Evolutionary conservation across 345 rosid species (phyloP), one percentile per base, ranked within the genome.

Genomic region (Rhodamnia argentea): DNA sequence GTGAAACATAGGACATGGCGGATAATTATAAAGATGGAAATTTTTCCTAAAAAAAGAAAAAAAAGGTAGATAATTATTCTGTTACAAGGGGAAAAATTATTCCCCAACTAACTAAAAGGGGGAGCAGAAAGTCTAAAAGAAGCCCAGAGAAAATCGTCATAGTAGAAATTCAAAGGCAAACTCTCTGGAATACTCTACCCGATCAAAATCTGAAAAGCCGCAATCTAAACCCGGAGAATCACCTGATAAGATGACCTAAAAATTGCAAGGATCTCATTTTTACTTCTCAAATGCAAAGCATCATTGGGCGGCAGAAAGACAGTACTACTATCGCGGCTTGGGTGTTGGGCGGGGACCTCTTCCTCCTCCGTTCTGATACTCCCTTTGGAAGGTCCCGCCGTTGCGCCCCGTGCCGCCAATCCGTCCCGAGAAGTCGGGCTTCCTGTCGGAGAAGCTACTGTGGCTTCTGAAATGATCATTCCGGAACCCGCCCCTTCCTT

Each of bases 401-500:
- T 85, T 78, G 76, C 86, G 88, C 58, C 87, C 86, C 8, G 70
- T 42, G 82, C 56, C 84, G 74, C 88, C 90, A 55, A 86, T 59
- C 84, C 88, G 86, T 82, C 91, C 90, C 44, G 91, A 87, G 86
- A 83, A 89, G 60, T 91, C 94, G 1, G 88, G 89, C 76, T 87
- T 89, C 89, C 88, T 92, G 50, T 91, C 94, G 44, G 88, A 86
- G 84, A 83, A 83, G 23, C 84, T 26, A 40, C 59, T 15, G 5
- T 56, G 60, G 60, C 32, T 83, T 24, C 59, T 83, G 84, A 5
- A 83, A 29, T 83, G 84, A 40, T 93, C 93, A 82, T 86, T 90
- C 82, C 93, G 91, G 52, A 90, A 92, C 78, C 91, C 92, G 57
- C 93, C 93, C 83, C 93, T 87, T 42, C 89, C 84, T 47, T 90